Percentiles rank a stretch among this genome's conserved stretches.
Evolutionary conservation across 2,329 filamentous ascomycete species (phyloP).

Genomic region (Knufia petricola): DNA sequence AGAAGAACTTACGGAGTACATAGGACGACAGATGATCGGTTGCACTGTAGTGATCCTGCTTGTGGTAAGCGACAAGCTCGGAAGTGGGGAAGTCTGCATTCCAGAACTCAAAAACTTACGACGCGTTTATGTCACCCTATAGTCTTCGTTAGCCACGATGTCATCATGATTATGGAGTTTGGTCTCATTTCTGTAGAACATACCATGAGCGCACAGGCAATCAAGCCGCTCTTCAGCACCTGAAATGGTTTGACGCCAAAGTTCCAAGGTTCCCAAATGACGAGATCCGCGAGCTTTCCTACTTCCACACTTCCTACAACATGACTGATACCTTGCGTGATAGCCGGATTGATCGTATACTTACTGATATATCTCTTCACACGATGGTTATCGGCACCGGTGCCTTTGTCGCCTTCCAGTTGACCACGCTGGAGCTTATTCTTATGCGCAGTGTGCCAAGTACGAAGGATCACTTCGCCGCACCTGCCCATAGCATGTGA

Average conservation of each 20-base stretch:
- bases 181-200: not conserved
- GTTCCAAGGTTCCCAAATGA: conserved; percentile 73
- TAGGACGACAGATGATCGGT: too few species aligned
- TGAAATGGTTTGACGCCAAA: conserved; percentile 79
- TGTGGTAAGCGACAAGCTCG: conserved; percentile 72
- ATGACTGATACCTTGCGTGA: conserved; percentile 83
- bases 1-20: too few species aligned
- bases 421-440: conserved; percentile 78
- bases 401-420: conserved; percentile 67
- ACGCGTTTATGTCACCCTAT: conserved; percentile 69
- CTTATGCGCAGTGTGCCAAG: conserved; percentile 96
- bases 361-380: conserved; percentile 91
- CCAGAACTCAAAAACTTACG: conserved; percentile 79
- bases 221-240: conserved; percentile 81
- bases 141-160: not conserved
- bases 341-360: conserved; percentile 89
- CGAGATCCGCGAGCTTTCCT: conserved; percentile 81
- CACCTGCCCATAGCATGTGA: conserved; percentile 95
- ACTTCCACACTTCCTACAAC: conserved; percentile 78
- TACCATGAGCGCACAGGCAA: conserved; percentile 76
- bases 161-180: too few species aligned
- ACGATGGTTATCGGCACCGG: conserved; percentile 76
- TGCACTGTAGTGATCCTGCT: too few species aligned
- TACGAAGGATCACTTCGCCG: conserved; percentile 83
- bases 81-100: conserved; percentile 76